phyloP scores from a whole-genome alignment of 2,329 filamentous ascomycete species.

The Parascedosporium putredinis region DNA sequence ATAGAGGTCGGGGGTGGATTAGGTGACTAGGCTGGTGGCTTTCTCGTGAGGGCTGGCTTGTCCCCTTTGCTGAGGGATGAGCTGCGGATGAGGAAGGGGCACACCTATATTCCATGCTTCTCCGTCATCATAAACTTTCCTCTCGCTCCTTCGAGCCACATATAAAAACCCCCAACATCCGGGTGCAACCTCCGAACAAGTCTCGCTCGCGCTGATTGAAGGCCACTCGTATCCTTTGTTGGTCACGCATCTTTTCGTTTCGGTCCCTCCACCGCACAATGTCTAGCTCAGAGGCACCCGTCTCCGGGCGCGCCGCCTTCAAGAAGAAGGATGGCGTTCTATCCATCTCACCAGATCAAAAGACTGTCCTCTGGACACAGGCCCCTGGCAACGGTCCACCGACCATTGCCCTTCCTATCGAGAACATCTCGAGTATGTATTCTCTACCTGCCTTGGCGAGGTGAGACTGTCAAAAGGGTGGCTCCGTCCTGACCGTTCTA shows the following conservation, averaged over 20 bases:
- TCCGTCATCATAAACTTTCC: neutral
- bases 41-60: neutral
- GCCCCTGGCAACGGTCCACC: slow-evolving; percentile 51
- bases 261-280: slow-evolving; percentile 30
- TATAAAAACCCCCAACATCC: no score
- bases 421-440: slow-evolving; percentile 69
- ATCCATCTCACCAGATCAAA: slow-evolving; percentile 61
- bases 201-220: no score
- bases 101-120: neutral
- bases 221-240: no score
- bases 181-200: no score
- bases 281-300: slow-evolving; percentile 29
- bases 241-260: no score
- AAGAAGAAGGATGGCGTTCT: slow-evolving; percentile 94
- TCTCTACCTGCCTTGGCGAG: neutral
- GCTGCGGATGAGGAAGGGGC: neutral
- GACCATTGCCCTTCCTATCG: slow-evolving; percentile 57
- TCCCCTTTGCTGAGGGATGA: neutral
- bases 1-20: no score
- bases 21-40: no score
- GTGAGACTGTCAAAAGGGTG: neutral
- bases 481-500: neutral
- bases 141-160: neutral
- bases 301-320: slow-evolving; percentile 62
- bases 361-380: slow-evolving; percentile 73